These are phyloP conservation scores for Talaromyces albobiverticillius DNA, from an alignment of 2,329 filamentous ascomycete genomes.

Conservation along the genomic window DNA sequence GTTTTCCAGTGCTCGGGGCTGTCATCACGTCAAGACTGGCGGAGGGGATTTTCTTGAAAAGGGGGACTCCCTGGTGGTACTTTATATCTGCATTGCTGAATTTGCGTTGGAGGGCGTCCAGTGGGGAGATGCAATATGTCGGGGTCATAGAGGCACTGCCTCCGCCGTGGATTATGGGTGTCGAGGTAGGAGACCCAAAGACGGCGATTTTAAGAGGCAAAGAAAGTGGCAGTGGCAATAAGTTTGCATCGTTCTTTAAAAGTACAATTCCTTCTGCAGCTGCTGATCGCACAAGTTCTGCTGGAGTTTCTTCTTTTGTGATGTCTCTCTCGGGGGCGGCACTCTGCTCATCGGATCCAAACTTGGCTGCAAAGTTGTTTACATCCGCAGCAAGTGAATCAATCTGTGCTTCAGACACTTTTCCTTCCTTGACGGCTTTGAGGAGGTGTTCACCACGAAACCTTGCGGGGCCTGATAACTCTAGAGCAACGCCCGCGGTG, in stretches of 20 bases:
- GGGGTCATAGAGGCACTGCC: conserved; percentile 57
- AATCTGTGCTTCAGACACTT: conserved; percentile 53
- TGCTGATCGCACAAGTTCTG: conserved; percentile 62
- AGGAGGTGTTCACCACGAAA: conserved; percentile 38
- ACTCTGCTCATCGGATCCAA: no score
- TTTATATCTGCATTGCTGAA: no score
- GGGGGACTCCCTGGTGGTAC: no score
- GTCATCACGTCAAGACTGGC: no score
- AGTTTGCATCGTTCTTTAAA: conserved; percentile 66
- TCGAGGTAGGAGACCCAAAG: conserved; percentile 54
- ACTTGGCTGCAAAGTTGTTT: conserved; percentile 56
- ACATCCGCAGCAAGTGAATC: conserved; percentile 57
- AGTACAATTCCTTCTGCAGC: conserved; percentile 69
- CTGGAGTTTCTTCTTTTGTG: conserved; percentile 53
- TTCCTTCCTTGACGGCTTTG: conserved; percentile 52
- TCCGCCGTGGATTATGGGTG: conserved; percentile 54
- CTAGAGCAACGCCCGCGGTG: conserved; percentile 44
- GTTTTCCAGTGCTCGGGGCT: no score
- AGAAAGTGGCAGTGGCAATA: conserved; percentile 52
- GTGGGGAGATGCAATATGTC: conserved; percentile 44
- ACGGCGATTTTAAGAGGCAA: conserved; percentile 44
- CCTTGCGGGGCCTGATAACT: conserved; percentile 46
- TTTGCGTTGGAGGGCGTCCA: conserved; percentile 23
- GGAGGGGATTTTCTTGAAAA: no score
- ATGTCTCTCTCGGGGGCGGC: conserved; percentile 51